A percentile compares a stretch with the other conserved stretches of the same genome.
phyloP scores from a whole-genome alignment of 805 yeast genomes.

The Saccharomycopsis olivae region DNA sequence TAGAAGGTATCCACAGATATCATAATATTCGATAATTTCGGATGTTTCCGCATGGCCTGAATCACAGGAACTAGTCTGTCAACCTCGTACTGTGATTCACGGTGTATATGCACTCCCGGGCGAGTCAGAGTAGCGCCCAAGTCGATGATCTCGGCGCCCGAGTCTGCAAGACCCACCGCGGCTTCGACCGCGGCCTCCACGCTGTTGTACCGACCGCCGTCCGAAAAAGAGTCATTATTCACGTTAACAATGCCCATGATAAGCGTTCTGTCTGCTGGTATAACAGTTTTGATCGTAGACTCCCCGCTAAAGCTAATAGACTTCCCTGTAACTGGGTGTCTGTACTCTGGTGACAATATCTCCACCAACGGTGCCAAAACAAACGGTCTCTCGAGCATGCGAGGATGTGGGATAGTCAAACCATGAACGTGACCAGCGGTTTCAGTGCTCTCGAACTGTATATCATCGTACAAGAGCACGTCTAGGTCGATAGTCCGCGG shows the following conservation, averaged over 20 bases:
- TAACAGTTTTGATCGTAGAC: slow-evolving; percentile 3
- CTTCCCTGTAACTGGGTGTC: slow-evolving; percentile 83
- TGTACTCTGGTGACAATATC: slow-evolving; percentile 43
- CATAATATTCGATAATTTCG: slow-evolving; percentile 31
- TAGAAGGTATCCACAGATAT: slow-evolving; percentile 88
- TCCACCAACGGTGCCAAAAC: slow-evolving; percentile 87
- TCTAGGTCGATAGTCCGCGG: slow-evolving; percentile 90
- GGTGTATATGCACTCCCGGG: slow-evolving; percentile 48
- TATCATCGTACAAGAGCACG: slow-evolving; percentile 57
- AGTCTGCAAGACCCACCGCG: slow-evolving; percentile 38
- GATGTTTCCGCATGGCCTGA: slow-evolving; percentile 40
- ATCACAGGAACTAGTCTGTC: slow-evolving; percentile 62
- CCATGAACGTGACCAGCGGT: slow-evolving; percentile 8
- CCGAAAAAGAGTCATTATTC: slow-evolving; percentile 94
- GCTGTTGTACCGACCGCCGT: slow-evolving; percentile 51
- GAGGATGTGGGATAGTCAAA: slow-evolving; percentile 73
- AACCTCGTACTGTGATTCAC: slow-evolving; percentile 57
- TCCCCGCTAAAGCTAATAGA: slow-evolving; percentile 31
- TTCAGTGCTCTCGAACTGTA: too few species aligned
- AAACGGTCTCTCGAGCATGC: slow-evolving; percentile 83
- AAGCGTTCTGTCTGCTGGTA: slow-evolving; percentile 36
- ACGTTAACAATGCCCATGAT: slow-evolving; percentile 84
- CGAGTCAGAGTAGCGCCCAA: slow-evolving; percentile 93
- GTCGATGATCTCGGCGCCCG: slow-evolving; percentile 73
- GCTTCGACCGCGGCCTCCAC: slow-evolving; percentile 32